Conservation (phyloP, 176 grass and related monocot species). For the barley (Hordeum vulgare) region MorexV3_pseudomolecules_assembly NC_058522.1:479430693-479431192, state of each 20-base stretch:
- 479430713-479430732: too few species aligned
- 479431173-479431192: background rate
- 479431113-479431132: background rate
- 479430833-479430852: too few species aligned
- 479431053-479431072: background rate
- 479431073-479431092: conserved; percentile 4
- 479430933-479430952: background rate
- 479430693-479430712: too few species aligned
- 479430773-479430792: too few species aligned
- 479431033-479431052: background rate
- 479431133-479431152: background rate
- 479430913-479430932: background rate
- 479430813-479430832: too few species aligned
- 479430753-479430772: too few species aligned
- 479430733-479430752: too few species aligned
- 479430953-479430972: background rate
- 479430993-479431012: background rate
- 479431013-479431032: background rate
- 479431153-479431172: background rate
- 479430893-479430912: background rate
- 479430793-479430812: too few species aligned
- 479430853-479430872: too few species aligned
- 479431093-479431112: background rate
- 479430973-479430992: background rate
- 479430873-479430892: background rate